phyloP scores from a whole-genome alignment of 306 rosid genomes.

The Sophora flavescens region DNA sequence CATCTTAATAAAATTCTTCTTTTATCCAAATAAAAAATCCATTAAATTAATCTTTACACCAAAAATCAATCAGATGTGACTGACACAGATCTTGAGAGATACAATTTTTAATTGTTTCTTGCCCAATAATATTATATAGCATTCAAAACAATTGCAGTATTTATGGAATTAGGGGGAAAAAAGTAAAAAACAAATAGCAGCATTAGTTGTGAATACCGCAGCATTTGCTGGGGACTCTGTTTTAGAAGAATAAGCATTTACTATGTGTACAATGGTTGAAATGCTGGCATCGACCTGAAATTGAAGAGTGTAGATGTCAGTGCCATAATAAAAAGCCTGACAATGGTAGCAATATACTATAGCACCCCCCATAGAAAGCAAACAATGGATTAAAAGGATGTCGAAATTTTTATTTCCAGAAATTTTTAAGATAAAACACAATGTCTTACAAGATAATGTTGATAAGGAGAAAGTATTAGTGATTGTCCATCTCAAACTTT shows the following conservation, averaged over 20 bases:
- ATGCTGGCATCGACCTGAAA: slow-evolving; percentile 93
- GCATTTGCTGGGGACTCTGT: slow-evolving; percentile 76
- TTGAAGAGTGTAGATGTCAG: slow-evolving; percentile 19
- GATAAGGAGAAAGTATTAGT: too few relatives aligned
- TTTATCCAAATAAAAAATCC: not conserved
- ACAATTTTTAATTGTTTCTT: slow-evolving; percentile 18
- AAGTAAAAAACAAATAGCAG: slow-evolving; percentile 24
- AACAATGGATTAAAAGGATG: too few relatives aligned
- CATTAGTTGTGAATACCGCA: slow-evolving; percentile 59
- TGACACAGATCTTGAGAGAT: slow-evolving; percentile 23
- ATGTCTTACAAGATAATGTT: too few relatives aligned
- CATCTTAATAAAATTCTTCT: not conserved
- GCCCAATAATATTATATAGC: slow-evolving; percentile 9
- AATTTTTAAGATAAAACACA: too few relatives aligned
- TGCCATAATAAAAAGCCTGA: slow-evolving; percentile 20
- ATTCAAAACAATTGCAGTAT: slow-evolving; percentile 18
- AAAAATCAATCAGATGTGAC: slow-evolving; percentile 27
- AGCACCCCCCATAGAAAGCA: too few relatives aligned
- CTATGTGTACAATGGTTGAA: slow-evolving; percentile 88
- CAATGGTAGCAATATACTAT: not conserved
- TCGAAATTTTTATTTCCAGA: too few relatives aligned
- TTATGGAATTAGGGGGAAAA: slow-evolving; percentile 20
- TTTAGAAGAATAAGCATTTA: slow-evolving; percentile 72
- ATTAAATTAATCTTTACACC: not conserved
- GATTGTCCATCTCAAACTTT: too few relatives aligned